phyloP scores from a whole-genome alignment of 768 basidiomycete species.

The Tephrocybe sp. region DNA sequence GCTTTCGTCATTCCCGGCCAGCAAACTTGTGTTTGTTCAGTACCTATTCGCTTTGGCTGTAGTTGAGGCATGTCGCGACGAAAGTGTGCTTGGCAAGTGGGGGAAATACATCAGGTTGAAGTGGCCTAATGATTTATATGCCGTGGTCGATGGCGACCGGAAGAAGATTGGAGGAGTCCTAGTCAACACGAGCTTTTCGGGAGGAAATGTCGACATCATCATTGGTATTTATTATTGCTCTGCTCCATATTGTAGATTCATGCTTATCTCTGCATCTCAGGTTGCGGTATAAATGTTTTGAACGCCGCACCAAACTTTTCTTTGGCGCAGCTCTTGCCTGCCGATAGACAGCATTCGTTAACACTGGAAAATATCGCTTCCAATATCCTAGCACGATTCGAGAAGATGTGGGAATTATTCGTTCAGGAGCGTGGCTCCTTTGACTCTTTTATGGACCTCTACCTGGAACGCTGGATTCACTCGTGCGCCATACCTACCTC shows the following conservation, averaged over 20 bases:
- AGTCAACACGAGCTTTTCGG: conserved; percentile 83
- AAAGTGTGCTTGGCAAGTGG: conserved; percentile 46
- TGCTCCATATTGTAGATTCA: not conserved
- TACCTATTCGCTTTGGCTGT: conserved; percentile 90
- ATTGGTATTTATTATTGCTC: conserved; percentile 50
- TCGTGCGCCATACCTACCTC: conserved; percentile 60
- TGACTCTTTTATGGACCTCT: conserved; percentile 74
- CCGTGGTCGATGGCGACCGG: conserved; percentile 47
- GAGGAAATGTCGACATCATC: conserved; percentile 70
- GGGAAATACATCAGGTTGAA: conserved; percentile 73
- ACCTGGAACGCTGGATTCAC: conserved; percentile 85
- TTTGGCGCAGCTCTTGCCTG: conserved; percentile 61
- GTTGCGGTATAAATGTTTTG: conserved; percentile 85
- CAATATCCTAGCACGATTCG: conserved; percentile 72
- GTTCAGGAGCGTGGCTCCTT: conserved; percentile 67
- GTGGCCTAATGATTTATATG: conserved; percentile 98
- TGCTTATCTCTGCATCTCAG: conserved; percentile 34
- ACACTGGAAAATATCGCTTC: conserved; percentile 77
- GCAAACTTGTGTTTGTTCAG: conserved; percentile 86
- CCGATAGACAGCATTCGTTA: conserved; percentile 31
- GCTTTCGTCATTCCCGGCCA: conserved; percentile 46
- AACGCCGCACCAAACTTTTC: conserved; percentile 84
- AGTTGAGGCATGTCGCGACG: conserved; percentile 75
- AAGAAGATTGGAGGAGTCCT: conserved; percentile 91
- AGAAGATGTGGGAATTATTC: conserved; percentile 75